These are phyloP conservation scores for Lachancea thermotolerans DNA, from an alignment of 805 yeast genomes.

Conservation along the genomic window DNA sequence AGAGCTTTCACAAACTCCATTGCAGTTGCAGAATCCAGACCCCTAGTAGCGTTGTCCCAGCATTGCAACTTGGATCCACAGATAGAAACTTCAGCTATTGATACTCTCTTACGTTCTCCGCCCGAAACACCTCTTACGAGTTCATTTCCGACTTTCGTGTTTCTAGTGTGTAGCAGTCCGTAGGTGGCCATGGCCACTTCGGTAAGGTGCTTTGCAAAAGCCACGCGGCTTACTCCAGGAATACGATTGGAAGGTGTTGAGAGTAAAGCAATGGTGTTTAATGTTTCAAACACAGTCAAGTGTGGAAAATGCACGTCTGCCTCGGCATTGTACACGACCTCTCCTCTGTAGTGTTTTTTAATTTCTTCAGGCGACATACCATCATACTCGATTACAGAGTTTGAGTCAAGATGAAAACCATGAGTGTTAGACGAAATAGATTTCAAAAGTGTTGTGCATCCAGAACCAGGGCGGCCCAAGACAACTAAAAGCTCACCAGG, in stretches of 20 bases:
- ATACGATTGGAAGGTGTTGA: conserved; percentile 58
- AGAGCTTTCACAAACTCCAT: conserved; percentile 64
- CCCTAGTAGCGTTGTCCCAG: conserved; percentile 83
- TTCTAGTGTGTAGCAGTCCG: conserved; percentile 53
- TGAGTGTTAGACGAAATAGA: conserved; percentile 52
- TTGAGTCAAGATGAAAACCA: conserved; percentile 46
- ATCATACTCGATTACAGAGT: conserved; percentile 44
- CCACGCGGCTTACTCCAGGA: conserved; percentile 49
- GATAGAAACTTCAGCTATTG: conserved; percentile 70
- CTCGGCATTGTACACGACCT: conserved; percentile 65
- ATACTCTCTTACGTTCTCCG: conserved; percentile 81
- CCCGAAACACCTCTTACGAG: conserved; percentile 71
- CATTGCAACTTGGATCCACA: conserved; percentile 58
- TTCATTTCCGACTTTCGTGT: conserved; percentile 59
- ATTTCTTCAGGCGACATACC: conserved; percentile 51
- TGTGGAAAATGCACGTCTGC: conserved; percentile 66
- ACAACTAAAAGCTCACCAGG: conserved; percentile 67
- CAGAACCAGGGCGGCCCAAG: conserved; percentile 73
- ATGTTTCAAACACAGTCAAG: conserved; percentile 58
- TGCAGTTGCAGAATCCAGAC: conserved; percentile 80
- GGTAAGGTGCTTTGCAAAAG: conserved; percentile 47
- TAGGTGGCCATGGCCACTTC: conserved; percentile 49
- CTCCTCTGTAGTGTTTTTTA: conserved; percentile 51
- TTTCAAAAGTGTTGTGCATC: conserved; percentile 62
- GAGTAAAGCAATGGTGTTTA: conserved; percentile 52